Evolutionary conservation across 306 rosid genomes (phyloP).

Genomic region (Quercus dentata): DNA sequence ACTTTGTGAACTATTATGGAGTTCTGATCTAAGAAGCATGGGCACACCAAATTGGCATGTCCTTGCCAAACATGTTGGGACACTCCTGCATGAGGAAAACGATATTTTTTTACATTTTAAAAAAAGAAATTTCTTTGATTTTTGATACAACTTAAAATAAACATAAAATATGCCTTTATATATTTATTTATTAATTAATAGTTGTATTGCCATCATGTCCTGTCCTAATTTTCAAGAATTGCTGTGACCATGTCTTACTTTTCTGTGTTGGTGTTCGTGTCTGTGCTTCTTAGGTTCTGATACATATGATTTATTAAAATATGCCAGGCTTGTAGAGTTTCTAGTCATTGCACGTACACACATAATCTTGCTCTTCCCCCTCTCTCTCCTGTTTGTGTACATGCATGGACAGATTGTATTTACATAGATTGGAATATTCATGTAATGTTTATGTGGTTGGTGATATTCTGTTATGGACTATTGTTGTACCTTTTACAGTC

Average conservation of each 20-base stretch:
- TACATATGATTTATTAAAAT: background rate
- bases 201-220: no score
- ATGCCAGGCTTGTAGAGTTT: background rate
- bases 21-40: background rate
- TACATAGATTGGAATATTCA: background rate
- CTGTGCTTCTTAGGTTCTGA: background rate
- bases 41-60: no score
- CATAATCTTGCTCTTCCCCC: background rate
- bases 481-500: constrained; percentile 32
- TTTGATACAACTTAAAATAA: no score
- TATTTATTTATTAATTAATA: no score
- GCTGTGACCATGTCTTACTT: no score
- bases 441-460: background rate
- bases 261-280: no score
- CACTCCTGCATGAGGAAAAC: no score
- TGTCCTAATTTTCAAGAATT: no score
- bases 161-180: no score
- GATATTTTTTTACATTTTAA: no score
- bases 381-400: background rate
- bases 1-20: background rate
- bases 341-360: background rate
- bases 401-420: background rate
- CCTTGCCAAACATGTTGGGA: no score
- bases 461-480: background rate
- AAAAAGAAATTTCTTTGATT: no score